Evolutionary conservation across 345 rosid species (phyloP).

Genomic region (Mercurialis annua): DNA sequence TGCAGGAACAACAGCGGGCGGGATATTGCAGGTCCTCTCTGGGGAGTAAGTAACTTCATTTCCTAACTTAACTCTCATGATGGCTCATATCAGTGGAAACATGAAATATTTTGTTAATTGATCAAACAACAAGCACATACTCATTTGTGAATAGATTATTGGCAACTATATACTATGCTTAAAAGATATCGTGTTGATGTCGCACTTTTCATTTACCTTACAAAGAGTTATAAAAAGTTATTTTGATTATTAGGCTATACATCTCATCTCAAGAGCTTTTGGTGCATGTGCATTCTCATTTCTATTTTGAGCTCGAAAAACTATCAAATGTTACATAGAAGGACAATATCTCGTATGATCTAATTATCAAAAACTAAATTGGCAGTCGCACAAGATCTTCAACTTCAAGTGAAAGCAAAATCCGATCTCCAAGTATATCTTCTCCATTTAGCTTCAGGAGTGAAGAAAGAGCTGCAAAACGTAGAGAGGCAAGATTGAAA

Average conservation of each 20-base stretch:
- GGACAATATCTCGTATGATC: slow-evolving; percentile 6
- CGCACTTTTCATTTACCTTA: neutral
- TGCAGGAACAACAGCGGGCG: slow-evolving; percentile 31
- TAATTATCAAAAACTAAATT: slow-evolving; percentile 8
- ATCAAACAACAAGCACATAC: neutral
- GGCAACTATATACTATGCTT: neutral
- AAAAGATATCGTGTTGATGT: neutral
- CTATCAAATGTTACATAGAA: neutral
- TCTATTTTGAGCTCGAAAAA: slow-evolving; percentile 1
- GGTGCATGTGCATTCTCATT: neutral
- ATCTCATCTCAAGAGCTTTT: neutral
- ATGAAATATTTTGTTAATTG: neutral
- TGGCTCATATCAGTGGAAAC: slow-evolving; percentile 1
- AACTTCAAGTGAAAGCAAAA: slow-evolving; percentile 38
- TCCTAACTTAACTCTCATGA: neutral
- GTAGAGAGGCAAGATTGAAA: slow-evolving; percentile 63
- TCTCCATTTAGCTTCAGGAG: slow-evolving; percentile 73
- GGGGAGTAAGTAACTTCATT: slow-evolving; percentile 34
- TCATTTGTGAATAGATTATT: neutral
- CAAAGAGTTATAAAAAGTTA: neutral
- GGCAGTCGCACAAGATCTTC: slow-evolving; percentile 43
- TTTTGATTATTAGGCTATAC: neutral
- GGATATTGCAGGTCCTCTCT: slow-evolving; percentile 28
- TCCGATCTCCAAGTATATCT: slow-evolving; percentile 35
- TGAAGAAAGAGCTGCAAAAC: slow-evolving; percentile 76